phyloP scores from a whole-genome alignment of 148 eudicot genomes.

The Heliosperma pusillum region DNA sequence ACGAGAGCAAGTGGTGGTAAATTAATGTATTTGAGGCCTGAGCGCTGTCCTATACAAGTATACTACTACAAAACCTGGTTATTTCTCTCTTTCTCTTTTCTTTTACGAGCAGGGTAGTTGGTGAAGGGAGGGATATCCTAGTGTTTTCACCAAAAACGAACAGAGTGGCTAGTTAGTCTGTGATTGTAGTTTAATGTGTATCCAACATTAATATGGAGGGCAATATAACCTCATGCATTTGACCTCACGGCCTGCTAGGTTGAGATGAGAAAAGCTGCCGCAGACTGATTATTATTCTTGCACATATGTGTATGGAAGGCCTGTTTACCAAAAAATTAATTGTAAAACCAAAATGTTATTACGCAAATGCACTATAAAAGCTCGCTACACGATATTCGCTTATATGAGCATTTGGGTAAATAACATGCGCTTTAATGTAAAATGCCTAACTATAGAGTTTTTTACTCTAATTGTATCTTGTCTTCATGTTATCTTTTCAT shows the following conservation, averaged over 20 bases:
- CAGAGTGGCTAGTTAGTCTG: background rate
- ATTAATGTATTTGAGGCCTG: background rate
- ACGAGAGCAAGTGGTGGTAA: background rate
- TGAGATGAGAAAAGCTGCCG: background rate
- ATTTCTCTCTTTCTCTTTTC: background rate
- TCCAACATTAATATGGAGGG: background rate
- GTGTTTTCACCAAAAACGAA: background rate
- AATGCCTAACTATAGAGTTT: too few relatives aligned
- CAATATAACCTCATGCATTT: background rate
- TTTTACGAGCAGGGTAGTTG: background rate
- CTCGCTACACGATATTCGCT: too few relatives aligned
- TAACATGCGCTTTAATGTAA: too few relatives aligned
- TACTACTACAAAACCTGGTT: slow-evolving; percentile 2
- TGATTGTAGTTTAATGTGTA: background rate
- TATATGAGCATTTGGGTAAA: too few relatives aligned
- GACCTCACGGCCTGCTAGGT: background rate
- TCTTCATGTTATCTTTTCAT: slow-evolving; percentile 1
- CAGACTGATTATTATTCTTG: background rate
- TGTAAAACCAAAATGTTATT: too few relatives aligned
- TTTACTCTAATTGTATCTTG: slow-evolving; percentile 1
- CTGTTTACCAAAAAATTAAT: too few relatives aligned
- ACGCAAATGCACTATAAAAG: too few relatives aligned
- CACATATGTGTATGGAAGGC: too few relatives aligned
- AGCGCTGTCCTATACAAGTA: background rate
- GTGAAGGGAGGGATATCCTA: background rate